phyloP scores from a whole-genome alignment of 2,329 filamentous ascomycete genomes.

The Pseudopithomyces chartarum region DNA sequence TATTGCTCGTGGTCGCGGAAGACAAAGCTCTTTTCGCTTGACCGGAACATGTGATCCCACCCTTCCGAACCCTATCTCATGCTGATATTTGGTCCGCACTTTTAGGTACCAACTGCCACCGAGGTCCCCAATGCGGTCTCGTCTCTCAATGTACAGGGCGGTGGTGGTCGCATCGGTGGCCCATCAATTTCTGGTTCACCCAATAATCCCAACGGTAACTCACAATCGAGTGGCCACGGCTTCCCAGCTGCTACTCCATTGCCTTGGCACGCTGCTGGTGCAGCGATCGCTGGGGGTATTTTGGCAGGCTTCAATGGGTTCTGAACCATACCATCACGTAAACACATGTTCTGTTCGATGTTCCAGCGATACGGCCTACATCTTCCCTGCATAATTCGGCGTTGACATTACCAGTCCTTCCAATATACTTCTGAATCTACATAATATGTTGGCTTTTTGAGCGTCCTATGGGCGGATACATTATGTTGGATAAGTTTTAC shows the following conservation, averaged over 20 bases:
- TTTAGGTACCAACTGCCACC: conserved; percentile 53
- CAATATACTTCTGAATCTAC: background rate
- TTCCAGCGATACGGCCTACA: background rate
- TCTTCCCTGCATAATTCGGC: background rate
- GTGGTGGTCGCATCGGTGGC: conserved; percentile 50
- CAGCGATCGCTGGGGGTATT: conserved; percentile 34
- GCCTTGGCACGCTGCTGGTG: conserved; percentile 36
- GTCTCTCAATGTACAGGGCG: conserved; percentile 49
- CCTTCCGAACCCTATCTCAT: background rate
- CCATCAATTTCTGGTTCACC: conserved; percentile 22
- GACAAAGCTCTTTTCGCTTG: background rate
- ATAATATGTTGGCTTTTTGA: background rate
- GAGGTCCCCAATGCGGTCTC: conserved; percentile 58
- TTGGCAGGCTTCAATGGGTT: conserved; percentile 41
- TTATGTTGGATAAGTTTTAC: background rate
- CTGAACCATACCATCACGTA: conserved; percentile 16
- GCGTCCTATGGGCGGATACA: background rate
- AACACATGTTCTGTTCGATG: background rate
- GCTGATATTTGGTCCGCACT: background rate
- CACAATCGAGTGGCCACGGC: conserved; percentile 2
- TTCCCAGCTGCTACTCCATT: conserved; percentile 29
- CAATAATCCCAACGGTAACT: background rate
- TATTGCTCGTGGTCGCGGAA: background rate
- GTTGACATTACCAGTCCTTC: background rate
- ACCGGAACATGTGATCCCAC: background rate